Conservation (phyloP, 768 basidiomycete genomes). For the Rubroboletus satanas region DNA sequence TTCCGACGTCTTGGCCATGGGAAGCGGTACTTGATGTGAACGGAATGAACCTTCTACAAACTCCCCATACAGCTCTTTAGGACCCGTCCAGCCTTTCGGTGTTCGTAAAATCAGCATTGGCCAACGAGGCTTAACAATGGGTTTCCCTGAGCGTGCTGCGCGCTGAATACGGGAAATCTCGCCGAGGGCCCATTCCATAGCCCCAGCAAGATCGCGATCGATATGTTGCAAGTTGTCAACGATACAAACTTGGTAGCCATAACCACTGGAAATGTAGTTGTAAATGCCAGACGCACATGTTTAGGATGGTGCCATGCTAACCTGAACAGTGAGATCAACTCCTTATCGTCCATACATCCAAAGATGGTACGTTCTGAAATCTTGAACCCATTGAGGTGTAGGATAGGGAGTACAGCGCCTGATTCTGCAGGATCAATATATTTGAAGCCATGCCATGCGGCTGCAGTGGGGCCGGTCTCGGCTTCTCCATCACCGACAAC, state of each 20-base stretch:
- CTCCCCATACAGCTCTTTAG: conserved; percentile 62
- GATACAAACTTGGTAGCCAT: conserved; percentile 87
- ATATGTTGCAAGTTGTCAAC: conserved; percentile 65
- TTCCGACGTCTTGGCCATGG: conserved; percentile 57
- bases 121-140: conserved; percentile 88
- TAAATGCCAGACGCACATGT: background rate
- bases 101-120: conserved; percentile 83
- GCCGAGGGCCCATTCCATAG: conserved; percentile 74
- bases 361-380: conserved; percentile 88
- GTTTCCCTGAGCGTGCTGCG: conserved; percentile 71
- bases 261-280: conserved; percentile 45
- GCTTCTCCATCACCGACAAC: conserved; percentile 89
- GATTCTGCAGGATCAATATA: conserved; percentile 88
- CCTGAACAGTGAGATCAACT: conserved; percentile 73
- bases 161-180: conserved; percentile 76
- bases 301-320: conserved; percentile 17
- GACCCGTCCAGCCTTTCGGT: conserved; percentile 78
- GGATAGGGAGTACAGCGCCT: conserved; percentile 87
- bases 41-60: conserved; percentile 79
- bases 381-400: conserved; percentile 87
- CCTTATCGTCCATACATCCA: conserved; percentile 88
- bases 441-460: conserved; percentile 84
- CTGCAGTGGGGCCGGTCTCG: conserved; percentile 75
- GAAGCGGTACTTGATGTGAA: conserved; percentile 87
- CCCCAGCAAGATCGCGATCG: conserved; percentile 75